These are phyloP conservation scores for Phytophthora pluvialis DNA, from an alignment of 352 stramenopile genomes.

Conservation along the genomic window DNA sequence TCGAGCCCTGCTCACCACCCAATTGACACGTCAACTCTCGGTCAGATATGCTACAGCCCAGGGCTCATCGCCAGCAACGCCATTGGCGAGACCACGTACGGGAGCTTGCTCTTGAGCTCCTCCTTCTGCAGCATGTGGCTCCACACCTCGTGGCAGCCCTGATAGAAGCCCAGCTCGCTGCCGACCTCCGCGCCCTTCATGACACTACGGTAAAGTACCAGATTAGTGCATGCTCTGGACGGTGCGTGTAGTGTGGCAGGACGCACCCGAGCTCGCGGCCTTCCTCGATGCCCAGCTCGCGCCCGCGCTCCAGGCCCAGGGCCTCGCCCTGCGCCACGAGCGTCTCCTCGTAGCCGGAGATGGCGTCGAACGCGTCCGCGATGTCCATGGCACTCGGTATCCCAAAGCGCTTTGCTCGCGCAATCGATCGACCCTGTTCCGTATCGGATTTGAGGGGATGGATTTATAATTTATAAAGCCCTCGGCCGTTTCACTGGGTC, in stretches of 20 bases:
- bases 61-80: neutral
- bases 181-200: constrained; percentile 85
- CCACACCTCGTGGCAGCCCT: constrained; percentile 79
- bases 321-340: constrained; percentile 73
- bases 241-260: neutral
- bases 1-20: constrained; percentile 40
- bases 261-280: constrained; percentile 74
- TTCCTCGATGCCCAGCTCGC: constrained; percentile 73
- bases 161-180: constrained; percentile 85
- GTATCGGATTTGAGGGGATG: too few relatives aligned
- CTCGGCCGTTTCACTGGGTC: constrained; percentile 1
- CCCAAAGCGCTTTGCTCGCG: too few relatives aligned
- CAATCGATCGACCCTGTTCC: too few relatives aligned
- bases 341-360: constrained; percentile 74
- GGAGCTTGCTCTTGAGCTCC: constrained; percentile 44
- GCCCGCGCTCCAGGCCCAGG: constrained; percentile 58
- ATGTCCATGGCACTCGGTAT: constrained; percentile 52
- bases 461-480: neutral
- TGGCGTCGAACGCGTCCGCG: constrained; percentile 75
- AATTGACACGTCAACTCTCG: neutral
- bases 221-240: neutral
- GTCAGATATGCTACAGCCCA: constrained; percentile 6
- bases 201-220: constrained; percentile 40
- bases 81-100: constrained; percentile 32
- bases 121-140: constrained; percentile 57